Base-by-base conservation (phyloP, 768 basidiomycete genomes). In the Leccinum pellstonianum region DNA sequence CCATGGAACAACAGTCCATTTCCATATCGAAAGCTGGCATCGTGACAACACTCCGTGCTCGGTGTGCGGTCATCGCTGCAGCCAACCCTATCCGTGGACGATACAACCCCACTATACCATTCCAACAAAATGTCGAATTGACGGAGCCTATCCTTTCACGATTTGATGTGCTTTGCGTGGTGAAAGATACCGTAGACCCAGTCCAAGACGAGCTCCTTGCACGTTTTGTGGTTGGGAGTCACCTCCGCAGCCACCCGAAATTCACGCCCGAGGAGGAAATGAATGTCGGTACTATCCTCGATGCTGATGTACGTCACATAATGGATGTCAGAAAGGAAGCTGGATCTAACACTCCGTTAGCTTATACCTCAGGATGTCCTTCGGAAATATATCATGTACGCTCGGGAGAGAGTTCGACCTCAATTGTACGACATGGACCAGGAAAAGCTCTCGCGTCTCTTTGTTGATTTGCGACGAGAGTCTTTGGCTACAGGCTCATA, bases 1-100 rank as follows among this genome's bases (percentile, higher is more conserved):
- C 97, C 2, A 99, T 99, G 97, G 97, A 99, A 72, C 97, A 99
- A 76, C 97, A 98, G 73, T 91, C 93, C 12, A 99, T 99, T 65
- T 98, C 97, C 4, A 98, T 99, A 68, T 94, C 96, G 23, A 99
- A 99, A 72, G 97, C 97, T 15, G 97, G 97, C 47, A 99, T 99
- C 63, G 91, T 98, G 57, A 98, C 97, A n/a, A 91, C 92, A 15
- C 83, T 99, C 8, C 95, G 98, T 76, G 97, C 97, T 25, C 88
- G 97, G 19, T 98, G 96, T 76, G 95, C 95, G 6, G 94, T 99
- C 75, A 86, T 98, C 60, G 97, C 97, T 37, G 97, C 97, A 1
- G 97, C 97, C 55, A 99, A 99, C 79, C 97, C 97, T 23, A 87
- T 97, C 68, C 86, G 96, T 35, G 97, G 97, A 37, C 85, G 96